phyloP scores from a whole-genome alignment of 2,329 filamentous ascomycete genomes.

The Xenosphaeropsis pyriputrescens region DNA sequence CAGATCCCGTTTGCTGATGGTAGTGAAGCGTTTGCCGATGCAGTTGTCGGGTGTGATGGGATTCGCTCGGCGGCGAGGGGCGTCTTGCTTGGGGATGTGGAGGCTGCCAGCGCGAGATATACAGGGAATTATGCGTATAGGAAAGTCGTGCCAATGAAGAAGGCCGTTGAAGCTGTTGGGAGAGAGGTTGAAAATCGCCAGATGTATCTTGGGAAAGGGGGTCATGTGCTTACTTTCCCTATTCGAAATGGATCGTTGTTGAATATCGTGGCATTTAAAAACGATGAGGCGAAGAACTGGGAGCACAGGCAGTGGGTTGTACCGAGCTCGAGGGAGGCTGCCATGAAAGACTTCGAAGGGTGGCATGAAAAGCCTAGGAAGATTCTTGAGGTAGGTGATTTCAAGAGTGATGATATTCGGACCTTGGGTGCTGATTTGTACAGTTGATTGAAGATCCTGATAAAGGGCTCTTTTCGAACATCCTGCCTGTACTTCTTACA shows the following conservation, averaged over 20 bases:
- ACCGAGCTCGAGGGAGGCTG: slow-evolving; percentile 17
- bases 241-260: slow-evolving; percentile 36
- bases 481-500: slow-evolving; percentile 20
- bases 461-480: slow-evolving; percentile 29
- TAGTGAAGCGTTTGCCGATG: slow-evolving; percentile 3
- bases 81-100: slow-evolving; percentile 30
- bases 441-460: slow-evolving; percentile 28
- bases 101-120: slow-evolving; percentile 30
- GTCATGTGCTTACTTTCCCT: slow-evolving; percentile 43
- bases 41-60: slow-evolving; percentile 40
- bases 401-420: not conserved
- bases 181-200: slow-evolving; percentile 30
- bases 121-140: slow-evolving; percentile 44
- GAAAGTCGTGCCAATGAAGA: slow-evolving; percentile 40
- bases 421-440: slow-evolving; percentile 5
- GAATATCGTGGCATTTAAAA: slow-evolving; percentile 33
- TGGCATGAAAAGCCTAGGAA: slow-evolving; percentile 17
- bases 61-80: slow-evolving; percentile 39
- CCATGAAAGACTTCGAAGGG: slow-evolving; percentile 15
- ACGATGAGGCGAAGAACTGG: slow-evolving; percentile 1
- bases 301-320: slow-evolving; percentile 5
- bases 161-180: slow-evolving; percentile 30
- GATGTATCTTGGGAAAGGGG: slow-evolving; percentile 39
- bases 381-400: slow-evolving; percentile 11
- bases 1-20: slow-evolving; percentile 2